Conservation (phyloP, 2,329 filamentous ascomycete genomes). For the Hypoxylon sp. region DNA sequence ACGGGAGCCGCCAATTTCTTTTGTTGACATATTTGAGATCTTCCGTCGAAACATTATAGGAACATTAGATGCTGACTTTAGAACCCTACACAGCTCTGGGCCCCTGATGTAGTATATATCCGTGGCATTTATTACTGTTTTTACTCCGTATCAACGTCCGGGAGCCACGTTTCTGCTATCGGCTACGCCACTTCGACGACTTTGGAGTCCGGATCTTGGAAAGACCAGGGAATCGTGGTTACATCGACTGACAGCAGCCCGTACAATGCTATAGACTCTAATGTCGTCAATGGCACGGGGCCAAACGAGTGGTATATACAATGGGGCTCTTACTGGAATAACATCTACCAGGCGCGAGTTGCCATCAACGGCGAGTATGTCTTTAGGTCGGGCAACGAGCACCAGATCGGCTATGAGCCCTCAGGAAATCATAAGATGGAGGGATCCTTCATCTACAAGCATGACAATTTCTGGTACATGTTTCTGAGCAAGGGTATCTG, state of each 20-base stretch:
- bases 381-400: slow-evolving; percentile 43
- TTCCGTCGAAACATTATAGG: neutral
- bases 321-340: slow-evolving; percentile 75
- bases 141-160: slow-evolving; percentile 39
- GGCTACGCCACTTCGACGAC: slow-evolving; percentile 42
- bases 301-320: slow-evolving; percentile 60
- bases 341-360: slow-evolving; percentile 67
- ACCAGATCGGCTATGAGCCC: slow-evolving; percentile 68
- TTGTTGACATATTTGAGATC: neutral
- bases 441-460: slow-evolving; percentile 67
- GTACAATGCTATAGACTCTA: slow-evolving; percentile 70
- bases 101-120: slow-evolving; percentile 42
- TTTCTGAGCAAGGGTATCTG: slow-evolving; percentile 73
- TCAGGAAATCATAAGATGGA: slow-evolving; percentile 66
- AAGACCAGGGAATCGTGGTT: slow-evolving; percentile 40
- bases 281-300: slow-evolving; percentile 59
- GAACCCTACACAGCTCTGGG: slow-evolving; percentile 34
- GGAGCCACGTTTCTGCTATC: slow-evolving; percentile 36
- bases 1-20: neutral
- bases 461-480: slow-evolving; percentile 71
- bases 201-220: slow-evolving; percentile 43
- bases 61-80: slow-evolving; percentile 16
- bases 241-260: slow-evolving; percentile 54
- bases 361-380: slow-evolving; percentile 58
- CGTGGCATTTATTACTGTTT: slow-evolving; percentile 42